Conservation (phyloP, 2,329 filamentous ascomycete species). For the Sclerotinia subarctica region DNA sequence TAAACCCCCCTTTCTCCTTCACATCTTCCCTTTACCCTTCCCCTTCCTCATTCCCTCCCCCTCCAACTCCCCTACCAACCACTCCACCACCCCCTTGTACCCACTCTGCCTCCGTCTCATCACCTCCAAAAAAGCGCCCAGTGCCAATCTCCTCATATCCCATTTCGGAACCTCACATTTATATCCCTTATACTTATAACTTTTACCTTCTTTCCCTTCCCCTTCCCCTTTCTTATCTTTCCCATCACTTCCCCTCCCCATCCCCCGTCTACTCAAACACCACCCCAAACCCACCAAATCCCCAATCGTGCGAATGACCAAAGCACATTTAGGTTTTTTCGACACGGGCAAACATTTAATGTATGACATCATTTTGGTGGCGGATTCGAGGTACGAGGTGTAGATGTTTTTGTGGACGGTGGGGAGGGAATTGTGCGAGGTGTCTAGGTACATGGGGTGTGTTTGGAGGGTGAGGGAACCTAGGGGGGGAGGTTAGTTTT, state of each 20-base stretch:
- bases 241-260: constrained; percentile 29
- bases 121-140: constrained; percentile 66
- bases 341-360: constrained; percentile 53
- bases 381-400: constrained; percentile 72
- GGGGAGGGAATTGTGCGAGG: constrained; percentile 65
- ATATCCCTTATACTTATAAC: constrained; percentile 22
- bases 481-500: constrained; percentile 31
- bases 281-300: constrained; percentile 31
- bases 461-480: constrained; percentile 79
- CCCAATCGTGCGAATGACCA: constrained; percentile 49
- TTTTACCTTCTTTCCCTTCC: constrained; percentile 23
- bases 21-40: neutral
- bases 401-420: constrained; percentile 74
- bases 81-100: constrained; percentile 61
- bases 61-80: constrained; percentile 52
- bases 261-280: constrained; percentile 29
- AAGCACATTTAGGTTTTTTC: constrained; percentile 53
- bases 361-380: constrained; percentile 69
- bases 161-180: constrained; percentile 19
- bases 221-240: constrained; percentile 27
- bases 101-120: constrained; percentile 68
- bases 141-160: constrained; percentile 50
- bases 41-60: neutral
- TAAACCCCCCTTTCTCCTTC: neutral
- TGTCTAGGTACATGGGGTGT: constrained; percentile 80